phyloP scores from a whole-genome alignment of 2,329 filamentous ascomycete species.

The Zymoseptoria tritici region DNA sequence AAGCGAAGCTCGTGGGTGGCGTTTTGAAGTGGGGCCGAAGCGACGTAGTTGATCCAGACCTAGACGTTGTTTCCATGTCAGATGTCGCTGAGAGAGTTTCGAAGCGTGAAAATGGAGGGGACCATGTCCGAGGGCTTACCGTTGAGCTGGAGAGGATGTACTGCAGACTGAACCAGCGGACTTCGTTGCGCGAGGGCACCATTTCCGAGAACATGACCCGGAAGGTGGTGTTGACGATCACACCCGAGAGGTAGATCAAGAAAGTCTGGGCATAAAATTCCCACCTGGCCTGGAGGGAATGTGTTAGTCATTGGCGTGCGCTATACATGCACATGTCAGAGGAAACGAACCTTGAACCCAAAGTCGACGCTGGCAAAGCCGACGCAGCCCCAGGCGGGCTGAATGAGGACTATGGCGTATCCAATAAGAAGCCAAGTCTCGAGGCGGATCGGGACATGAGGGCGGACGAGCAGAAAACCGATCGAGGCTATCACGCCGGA shows the following conservation, averaged over 20 bases:
- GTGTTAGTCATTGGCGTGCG: too few species aligned
- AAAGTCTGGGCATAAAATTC: constrained; percentile 7
- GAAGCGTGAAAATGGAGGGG: not conserved
- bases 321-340: not conserved
- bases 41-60: constrained; percentile 12
- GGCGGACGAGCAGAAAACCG: constrained; percentile 1
- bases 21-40: constrained; percentile 8
- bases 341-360: constrained; percentile 3
- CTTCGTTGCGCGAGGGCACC: constrained; percentile 8
- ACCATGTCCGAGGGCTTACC: not conserved
- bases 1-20: constrained; percentile 9
- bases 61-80: constrained; percentile 1
- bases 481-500: constrained; percentile 4
- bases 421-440: constrained; percentile 4
- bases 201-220: constrained; percentile 9
- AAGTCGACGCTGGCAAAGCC: constrained; percentile 4
- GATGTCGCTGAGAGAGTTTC: too few species aligned
- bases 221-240: constrained; percentile 4
- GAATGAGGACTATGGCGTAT: constrained; percentile 1
- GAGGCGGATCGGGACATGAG: constrained; percentile 2
- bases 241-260: constrained; percentile 2
- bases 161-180: constrained; percentile 8
- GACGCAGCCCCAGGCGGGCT: constrained; percentile 4
- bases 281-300: constrained; percentile 1
- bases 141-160: constrained; percentile 8